phyloP scores from a whole-genome alignment of 1,284 basidiomycete species.

The Sphaerobolus stellatus region DNA sequence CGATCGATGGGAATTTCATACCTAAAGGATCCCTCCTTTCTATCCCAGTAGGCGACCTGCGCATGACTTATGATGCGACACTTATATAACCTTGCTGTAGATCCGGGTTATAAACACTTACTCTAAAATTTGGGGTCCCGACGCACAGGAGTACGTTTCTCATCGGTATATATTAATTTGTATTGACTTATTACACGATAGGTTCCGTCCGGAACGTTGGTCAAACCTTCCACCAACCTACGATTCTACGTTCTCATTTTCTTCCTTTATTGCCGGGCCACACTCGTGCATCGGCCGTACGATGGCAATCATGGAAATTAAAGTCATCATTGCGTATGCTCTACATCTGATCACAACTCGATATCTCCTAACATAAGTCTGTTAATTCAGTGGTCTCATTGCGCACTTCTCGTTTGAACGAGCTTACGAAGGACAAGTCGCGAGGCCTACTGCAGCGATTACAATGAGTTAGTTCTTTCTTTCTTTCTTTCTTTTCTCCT shows the following conservation, averaged over 20 bases:
- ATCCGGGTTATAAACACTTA: conserved; percentile 51
- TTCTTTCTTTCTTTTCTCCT: not conserved
- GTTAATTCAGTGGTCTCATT: not conserved
- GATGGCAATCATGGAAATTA: conserved; percentile 55
- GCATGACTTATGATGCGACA: not conserved
- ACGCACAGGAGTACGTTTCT: conserved; percentile 41
- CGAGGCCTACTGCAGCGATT: not conserved
- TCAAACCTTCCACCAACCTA: conserved; percentile 38
- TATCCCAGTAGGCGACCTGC: conserved; percentile 39
- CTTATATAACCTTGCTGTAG: conserved; percentile 23
- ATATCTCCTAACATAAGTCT: not conserved
- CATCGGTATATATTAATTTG: not conserved
- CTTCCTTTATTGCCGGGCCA: conserved; percentile 48
- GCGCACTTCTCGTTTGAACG: not conserved
- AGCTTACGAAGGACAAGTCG: not conserved
- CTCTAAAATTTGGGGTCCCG: conserved; percentile 45
- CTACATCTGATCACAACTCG: not conserved
- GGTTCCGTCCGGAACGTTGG: conserved; percentile 46
- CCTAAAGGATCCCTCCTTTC: conserved; percentile 48
- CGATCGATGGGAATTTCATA: conserved; percentile 45
- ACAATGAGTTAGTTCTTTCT: not conserved
- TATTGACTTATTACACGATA: conserved; percentile 15
- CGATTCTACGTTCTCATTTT: conserved; percentile 37
- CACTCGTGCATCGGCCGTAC: conserved; percentile 46
- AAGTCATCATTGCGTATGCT: conserved; percentile 43